These are phyloP conservation scores for Ophiostoma fasciatum DNA, from an alignment of 2,329 filamentous ascomycete species.

Conservation along the genomic window DNA sequence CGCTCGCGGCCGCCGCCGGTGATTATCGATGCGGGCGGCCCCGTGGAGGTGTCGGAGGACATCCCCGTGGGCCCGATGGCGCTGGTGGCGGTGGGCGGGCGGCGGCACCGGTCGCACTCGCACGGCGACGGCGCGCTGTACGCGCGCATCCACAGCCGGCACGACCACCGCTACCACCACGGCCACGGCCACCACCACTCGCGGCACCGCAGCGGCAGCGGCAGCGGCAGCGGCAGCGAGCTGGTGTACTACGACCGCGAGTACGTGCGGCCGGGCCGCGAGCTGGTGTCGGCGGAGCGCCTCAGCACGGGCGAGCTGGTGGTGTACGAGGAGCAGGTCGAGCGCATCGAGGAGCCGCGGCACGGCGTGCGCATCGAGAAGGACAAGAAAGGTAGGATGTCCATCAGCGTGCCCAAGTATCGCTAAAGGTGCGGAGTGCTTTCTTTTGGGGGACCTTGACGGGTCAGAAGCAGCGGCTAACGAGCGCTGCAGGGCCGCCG, in stretches of 20 bases:
- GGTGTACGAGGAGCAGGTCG: slow-evolving; percentile 45
- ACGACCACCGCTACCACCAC: slow-evolving; percentile 43
- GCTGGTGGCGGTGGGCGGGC: slow-evolving; percentile 18
- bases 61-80: slow-evolving; percentile 25
- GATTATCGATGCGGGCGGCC: slow-evolving; percentile 23
- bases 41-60: slow-evolving; percentile 19
- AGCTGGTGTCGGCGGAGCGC: slow-evolving; percentile 41
- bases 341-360: slow-evolving; percentile 37
- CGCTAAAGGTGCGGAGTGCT: slow-evolving; percentile 35
- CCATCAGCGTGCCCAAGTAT: slow-evolving; percentile 64
- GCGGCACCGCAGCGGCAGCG: too few species aligned
- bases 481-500: slow-evolving; percentile 7
- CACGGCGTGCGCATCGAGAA: slow-evolving; percentile 60
- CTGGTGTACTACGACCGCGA: slow-evolving; percentile 51
- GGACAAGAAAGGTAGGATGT: slow-evolving; percentile 93
- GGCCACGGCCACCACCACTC: too few species aligned
- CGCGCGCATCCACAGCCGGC: slow-evolving; percentile 51
- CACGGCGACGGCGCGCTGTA: slow-evolving; percentile 43
- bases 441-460: slow-evolving; percentile 6
- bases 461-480: background rate
- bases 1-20: slow-evolving; percentile 21
- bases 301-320: slow-evolving; percentile 47
- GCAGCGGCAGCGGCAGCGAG: too few species aligned
- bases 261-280: slow-evolving; percentile 28
- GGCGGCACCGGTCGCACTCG: slow-evolving; percentile 13